These are phyloP conservation scores for Geosmithia flava DNA, from an alignment of 2,329 filamentous ascomycete species.

Conservation along the genomic window DNA sequence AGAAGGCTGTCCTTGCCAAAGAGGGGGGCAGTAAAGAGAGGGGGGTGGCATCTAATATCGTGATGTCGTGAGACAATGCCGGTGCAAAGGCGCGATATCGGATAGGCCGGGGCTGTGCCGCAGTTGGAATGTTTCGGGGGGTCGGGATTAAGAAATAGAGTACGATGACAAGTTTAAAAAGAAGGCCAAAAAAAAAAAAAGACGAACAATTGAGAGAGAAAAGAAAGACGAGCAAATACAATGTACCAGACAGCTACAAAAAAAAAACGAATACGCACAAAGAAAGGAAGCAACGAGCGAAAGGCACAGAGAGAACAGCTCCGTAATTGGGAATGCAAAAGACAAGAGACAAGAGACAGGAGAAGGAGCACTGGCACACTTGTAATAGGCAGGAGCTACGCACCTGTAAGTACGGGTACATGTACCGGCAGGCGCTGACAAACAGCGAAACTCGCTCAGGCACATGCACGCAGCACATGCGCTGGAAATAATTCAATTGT, in stretches of 20 bases:
- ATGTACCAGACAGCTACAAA: neutral
- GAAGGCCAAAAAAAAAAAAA: neutral
- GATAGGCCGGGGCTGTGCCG: neutral
- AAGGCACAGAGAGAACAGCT: neutral
- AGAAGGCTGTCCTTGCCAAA: neutral
- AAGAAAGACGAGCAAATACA: neutral
- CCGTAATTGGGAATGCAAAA: neutral
- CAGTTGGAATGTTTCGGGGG: neutral
- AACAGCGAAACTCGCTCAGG: neutral
- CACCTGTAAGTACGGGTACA: neutral
- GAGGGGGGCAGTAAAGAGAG: neutral
- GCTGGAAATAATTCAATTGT: neutral
- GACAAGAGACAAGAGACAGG: no score
- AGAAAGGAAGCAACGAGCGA: neutral
- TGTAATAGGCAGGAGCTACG: no score
- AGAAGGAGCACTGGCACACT: no score
- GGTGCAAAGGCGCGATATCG: neutral
- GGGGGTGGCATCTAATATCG: neutral
- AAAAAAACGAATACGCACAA: neutral
- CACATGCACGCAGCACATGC: neutral
- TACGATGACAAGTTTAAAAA: neutral
- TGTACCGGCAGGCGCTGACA: neutral
- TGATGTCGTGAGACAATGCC: neutral
- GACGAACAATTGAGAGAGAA: neutral
- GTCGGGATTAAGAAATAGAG: neutral